Percentiles rank a stretch among this genome's conserved stretches.
Evolutionary conservation across 768 basidiomycete genomes (phyloP).

Genomic region (Lentinula sp.): DNA sequence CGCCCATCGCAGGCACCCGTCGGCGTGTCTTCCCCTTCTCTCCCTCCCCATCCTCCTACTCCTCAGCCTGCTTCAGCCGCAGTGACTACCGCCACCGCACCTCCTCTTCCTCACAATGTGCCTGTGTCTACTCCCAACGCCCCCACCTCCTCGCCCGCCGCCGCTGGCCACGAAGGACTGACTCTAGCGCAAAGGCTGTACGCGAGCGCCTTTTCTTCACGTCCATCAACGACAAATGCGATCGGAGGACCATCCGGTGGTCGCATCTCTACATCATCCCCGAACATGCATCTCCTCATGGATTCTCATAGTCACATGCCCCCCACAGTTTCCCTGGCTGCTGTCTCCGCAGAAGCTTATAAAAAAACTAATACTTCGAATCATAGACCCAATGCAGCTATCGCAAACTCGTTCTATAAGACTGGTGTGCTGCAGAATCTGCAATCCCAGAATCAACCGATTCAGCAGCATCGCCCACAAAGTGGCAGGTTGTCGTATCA

Average conservation of each 20-base stretch:
- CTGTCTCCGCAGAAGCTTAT: neutral
- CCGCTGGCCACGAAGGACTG: conserved; percentile 9
- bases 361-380: neutral
- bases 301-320: neutral
- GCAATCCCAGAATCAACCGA: neutral
- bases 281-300: neutral
- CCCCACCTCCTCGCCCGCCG: neutral
- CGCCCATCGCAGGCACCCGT: neutral
- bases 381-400: neutral
- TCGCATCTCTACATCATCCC: conserved; percentile 3
- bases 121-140: neutral
- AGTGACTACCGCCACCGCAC: too few species aligned
- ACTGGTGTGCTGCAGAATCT: neutral
- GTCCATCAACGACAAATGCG: neutral
- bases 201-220: conserved; percentile 27
- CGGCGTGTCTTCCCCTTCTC: neutral
- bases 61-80: neutral
- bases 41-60: neutral
- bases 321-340: neutral
- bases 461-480: neutral
- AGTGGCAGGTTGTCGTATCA: neutral
- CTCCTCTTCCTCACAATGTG: too few species aligned
- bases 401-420: conserved; percentile 11
- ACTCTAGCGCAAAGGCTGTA: conserved; percentile 39
- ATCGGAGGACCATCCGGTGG: neutral